Conservation (phyloP, 148 eudicot genomes). For the Silene conica region DNA sequence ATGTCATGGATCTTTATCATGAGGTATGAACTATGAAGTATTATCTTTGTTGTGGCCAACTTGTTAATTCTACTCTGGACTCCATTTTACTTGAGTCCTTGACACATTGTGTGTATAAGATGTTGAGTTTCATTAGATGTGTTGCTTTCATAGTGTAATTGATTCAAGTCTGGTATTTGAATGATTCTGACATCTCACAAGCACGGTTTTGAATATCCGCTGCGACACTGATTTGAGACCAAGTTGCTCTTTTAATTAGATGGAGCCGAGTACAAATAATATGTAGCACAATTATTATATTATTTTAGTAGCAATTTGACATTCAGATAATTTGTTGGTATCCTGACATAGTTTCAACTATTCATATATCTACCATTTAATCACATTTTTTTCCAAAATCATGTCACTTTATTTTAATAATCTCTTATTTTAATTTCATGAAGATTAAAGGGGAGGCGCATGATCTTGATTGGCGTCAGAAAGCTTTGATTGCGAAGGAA, state of each 20-base stretch:
- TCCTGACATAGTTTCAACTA: background rate
- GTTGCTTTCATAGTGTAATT: constrained; percentile 10
- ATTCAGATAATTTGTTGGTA: background rate
- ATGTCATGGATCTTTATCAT: constrained; percentile 55
- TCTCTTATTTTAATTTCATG: constrained; percentile 19
- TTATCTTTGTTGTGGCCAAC: background rate
- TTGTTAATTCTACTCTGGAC: constrained; percentile 6
- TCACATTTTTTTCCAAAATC: background rate
- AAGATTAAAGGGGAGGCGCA: constrained; percentile 66
- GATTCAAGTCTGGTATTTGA: background rate
- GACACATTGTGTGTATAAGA: background rate
- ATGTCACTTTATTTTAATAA: background rate
- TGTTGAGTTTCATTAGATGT: background rate
- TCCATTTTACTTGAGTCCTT: background rate
- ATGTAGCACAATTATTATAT: background rate
- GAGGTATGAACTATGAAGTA: constrained; percentile 47
- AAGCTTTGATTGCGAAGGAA: constrained; percentile 61
- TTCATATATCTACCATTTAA: constrained; percentile 4
- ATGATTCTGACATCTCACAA: too few species aligned
- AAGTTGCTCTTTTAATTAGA: background rate
- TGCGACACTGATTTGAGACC: background rate
- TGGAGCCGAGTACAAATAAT: background rate
- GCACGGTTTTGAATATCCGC: too few species aligned
- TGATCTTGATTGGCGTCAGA: constrained; percentile 76
- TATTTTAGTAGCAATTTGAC: background rate